Evolutionary conservation across 345 rosid species (phyloP), one percentile per base, ranked within the genome.

Genomic region (Anastatica hierochuntica): DNA sequence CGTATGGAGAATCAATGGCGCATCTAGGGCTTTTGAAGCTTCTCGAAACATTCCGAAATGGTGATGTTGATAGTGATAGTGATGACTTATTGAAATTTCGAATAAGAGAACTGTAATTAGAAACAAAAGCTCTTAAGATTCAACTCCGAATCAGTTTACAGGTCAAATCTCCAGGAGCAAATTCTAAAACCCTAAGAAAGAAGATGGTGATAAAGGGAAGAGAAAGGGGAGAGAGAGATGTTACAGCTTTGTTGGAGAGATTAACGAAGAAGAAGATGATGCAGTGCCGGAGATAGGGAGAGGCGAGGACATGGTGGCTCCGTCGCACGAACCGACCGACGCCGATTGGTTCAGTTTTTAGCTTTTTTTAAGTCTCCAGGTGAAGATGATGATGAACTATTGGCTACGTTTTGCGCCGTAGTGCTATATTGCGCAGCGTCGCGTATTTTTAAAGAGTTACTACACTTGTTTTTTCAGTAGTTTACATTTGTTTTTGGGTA

Each of bases 1-100:
- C 97, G 66, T 66, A 74, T 1, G 94, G 76, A 19, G 79, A 66
- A 58, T 75, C 79, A 24, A 68, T 56, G 3, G 88, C 63, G 58
- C 94, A 88, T 54, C 64, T 74, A 36, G 71, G 68, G 50, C 42
- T 57, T 67, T 38, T 60, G 14, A 42, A 71, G 48, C 70, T 64
- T 71, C 73, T 58, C 1, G 56, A 52, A 69, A 8, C 23, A 5
- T 77, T 62, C 24, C 17, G n/a, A 57, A 11, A 52, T 24, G 46
- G n/a, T n/a, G n/a, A n/a, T n/a, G n/a, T n/a, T n/a, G n/a, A n/a
- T n/a, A n/a, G 40, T 43, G 58, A 17, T 9, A 53, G 53, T 55
- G 61, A 15, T 39, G 27, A 6, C 17, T n/a, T n/a, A n/a, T n/a
- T n/a, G n/a, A n/a, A n/a, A n/a, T 8, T 70, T 35, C 62, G 51